A percentile compares a stretch with the other conserved stretches of the same genome.
phyloP scores from a whole-genome alignment of 306 rosid genomes.

The Gynostemma pentaphyllum region DNA sequence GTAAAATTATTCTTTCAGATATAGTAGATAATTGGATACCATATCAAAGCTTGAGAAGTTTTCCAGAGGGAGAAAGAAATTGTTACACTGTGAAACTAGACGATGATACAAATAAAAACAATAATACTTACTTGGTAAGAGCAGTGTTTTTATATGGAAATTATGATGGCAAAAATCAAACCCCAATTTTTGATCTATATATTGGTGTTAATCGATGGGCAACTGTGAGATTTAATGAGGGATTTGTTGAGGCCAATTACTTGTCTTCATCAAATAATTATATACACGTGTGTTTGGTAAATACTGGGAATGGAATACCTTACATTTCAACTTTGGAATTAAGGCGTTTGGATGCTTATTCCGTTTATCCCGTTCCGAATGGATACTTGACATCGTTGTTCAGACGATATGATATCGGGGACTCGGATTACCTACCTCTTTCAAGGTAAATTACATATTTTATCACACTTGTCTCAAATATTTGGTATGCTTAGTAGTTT shows the following conservation, averaged over 20 bases:
- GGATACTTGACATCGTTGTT: neutral
- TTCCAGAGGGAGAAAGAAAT: constrained; percentile 23
- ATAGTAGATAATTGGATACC: constrained; percentile 20
- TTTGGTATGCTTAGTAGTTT: too few relatives aligned
- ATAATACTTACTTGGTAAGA: constrained; percentile 21
- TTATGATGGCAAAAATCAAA: constrained; percentile 15
- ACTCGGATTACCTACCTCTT: too few relatives aligned
- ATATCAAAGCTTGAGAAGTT: constrained; percentile 22
- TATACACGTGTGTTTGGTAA: constrained; percentile 25
- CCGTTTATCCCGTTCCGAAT: neutral
- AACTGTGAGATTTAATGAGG: neutral
- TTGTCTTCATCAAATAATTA: constrained; percentile 3
- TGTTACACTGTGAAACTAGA: constrained; percentile 33
- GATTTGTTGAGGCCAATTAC: constrained; percentile 16
- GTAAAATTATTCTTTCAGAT: constrained; percentile 28
- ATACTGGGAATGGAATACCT: constrained; percentile 23
- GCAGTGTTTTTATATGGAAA: constrained; percentile 22
- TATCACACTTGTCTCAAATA: too few relatives aligned
- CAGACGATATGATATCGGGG: constrained; percentile 9
- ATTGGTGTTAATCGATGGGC: constrained; percentile 27
- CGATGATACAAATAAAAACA: constrained; percentile 8
- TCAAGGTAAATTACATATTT: too few relatives aligned
- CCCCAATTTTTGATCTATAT: constrained; percentile 14
- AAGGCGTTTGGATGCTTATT: constrained; percentile 11
- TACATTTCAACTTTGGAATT: constrained; percentile 28